Conservation (phyloP, 768 basidiomycete genomes). For the Rhodotorula sphaerocarpa region DNA sequence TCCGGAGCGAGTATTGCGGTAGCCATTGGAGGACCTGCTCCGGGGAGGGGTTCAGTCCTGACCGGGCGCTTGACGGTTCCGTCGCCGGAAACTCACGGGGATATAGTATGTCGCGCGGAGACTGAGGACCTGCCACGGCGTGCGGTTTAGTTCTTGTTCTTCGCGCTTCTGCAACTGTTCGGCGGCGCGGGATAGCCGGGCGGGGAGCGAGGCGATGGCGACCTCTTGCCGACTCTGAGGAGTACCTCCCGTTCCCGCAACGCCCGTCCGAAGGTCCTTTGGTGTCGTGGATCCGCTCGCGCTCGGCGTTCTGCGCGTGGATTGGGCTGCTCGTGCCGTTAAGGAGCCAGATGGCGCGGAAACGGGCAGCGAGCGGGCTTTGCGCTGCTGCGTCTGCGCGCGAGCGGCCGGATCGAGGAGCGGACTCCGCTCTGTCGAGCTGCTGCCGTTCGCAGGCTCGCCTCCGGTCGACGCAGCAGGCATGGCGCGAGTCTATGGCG, state of each 20-base stretch:
- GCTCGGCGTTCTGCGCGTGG: no score
- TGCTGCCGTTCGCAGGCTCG: no score
- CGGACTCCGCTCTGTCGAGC: no score
- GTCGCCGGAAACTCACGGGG: neutral
- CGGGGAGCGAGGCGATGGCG: constrained; percentile 23
- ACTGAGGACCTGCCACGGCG: constrained; percentile 2
- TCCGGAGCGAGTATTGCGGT: constrained; percentile 23
- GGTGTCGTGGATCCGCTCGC: no score
- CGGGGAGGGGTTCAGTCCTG: no score
- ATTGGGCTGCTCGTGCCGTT: neutral
- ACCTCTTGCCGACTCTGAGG: neutral
- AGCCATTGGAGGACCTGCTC: constrained; percentile 37
- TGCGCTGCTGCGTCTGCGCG: no score
- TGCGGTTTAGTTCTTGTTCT: neutral
- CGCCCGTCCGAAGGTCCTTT: neutral
- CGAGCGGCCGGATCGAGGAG: no score
- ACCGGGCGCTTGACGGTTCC: neutral
- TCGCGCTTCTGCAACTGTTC: constrained; percentile 6
- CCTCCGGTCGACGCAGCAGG: no score
- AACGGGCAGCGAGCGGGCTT: no score
- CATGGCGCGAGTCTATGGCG: no score
- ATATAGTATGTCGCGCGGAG: constrained; percentile 23
- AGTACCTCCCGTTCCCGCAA: neutral
- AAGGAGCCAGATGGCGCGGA: no score
- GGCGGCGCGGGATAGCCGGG: constrained; percentile 8